Conservation (phyloP, 371 early-diverging fungal genomes). For the Lichtheimia ornata region DNA sequence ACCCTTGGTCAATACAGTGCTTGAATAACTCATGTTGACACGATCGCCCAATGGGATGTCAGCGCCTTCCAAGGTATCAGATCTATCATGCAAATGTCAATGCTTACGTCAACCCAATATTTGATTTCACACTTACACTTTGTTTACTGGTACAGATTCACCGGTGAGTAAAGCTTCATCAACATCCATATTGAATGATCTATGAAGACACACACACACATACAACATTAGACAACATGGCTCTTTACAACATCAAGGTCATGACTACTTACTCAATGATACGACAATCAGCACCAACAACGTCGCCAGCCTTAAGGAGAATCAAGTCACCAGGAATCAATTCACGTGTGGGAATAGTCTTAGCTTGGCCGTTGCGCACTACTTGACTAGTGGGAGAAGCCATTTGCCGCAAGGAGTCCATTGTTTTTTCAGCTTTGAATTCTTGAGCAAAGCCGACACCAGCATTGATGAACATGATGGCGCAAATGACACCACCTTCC, state of each 20-base stretch:
- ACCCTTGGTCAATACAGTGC: slow-evolving; percentile 59
- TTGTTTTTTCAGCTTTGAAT: slow-evolving; percentile 83
- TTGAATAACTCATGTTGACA: slow-evolving; percentile 62
- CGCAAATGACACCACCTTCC: slow-evolving; percentile 71
- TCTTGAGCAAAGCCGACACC: slow-evolving; percentile 86
- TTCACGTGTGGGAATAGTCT: slow-evolving; percentile 71
- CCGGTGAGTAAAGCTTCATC: slow-evolving; percentile 89
- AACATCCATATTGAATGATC: slow-evolving; percentile 77
- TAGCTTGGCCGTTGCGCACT: slow-evolving; percentile 77
- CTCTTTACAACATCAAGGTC: slow-evolving; percentile 19
- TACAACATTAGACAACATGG: too few species aligned
- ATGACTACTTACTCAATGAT: slow-evolving; percentile 59
- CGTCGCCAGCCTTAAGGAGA: slow-evolving; percentile 85
- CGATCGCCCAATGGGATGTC: slow-evolving; percentile 57
- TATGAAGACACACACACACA: not conserved
- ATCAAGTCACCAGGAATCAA: slow-evolving; percentile 91
- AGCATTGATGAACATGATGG: slow-evolving; percentile 79
- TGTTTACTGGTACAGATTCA: slow-evolving; percentile 72
- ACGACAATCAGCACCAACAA: slow-evolving; percentile 89
- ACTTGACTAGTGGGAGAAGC: slow-evolving; percentile 74
- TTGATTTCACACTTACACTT: slow-evolving; percentile 31
- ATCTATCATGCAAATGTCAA: slow-evolving; percentile 1
- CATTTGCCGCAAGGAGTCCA: slow-evolving; percentile 85
- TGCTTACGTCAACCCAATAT: not conserved
- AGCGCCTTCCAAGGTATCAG: slow-evolving; percentile 17